Percentiles rank a stretch among this genome's conserved stretches.
phyloP scores from a whole-genome alignment of 208 protist species.

The Crithidia fasciculata region DNA sequence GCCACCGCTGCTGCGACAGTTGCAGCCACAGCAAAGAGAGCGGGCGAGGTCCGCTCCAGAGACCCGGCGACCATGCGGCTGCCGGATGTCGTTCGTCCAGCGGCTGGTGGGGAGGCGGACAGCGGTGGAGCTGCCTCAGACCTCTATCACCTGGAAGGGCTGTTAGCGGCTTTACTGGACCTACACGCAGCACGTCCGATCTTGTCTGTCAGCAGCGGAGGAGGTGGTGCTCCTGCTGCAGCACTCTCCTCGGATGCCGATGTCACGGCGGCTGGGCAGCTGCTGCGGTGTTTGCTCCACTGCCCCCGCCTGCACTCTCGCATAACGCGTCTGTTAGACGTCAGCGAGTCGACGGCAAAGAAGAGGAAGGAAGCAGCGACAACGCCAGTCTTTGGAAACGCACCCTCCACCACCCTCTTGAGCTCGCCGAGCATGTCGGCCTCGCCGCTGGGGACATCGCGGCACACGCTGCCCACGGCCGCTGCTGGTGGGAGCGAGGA shows the following conservation, averaged over 20 bases:
- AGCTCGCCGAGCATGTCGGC: background rate
- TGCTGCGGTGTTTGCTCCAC: constrained; percentile 23
- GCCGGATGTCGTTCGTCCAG: too few species aligned
- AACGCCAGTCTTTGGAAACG: background rate
- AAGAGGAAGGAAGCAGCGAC: background rate
- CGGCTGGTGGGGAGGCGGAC: too few species aligned
- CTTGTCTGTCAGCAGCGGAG: background rate
- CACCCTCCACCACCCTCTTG: constrained; percentile 3
- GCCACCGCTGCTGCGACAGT: background rate
- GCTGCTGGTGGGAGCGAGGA: background rate
- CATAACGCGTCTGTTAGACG: constrained; percentile 11
- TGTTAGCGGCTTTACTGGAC: constrained; percentile 22
- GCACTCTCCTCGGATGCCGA: constrained; percentile 3
- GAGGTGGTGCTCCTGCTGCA: background rate
- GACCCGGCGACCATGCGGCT: too few species aligned
- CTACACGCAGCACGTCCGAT: constrained; percentile 6
- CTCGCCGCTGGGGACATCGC: background rate
- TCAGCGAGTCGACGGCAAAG: background rate
- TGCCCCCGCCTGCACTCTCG: constrained; percentile 27
- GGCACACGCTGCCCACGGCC: background rate
- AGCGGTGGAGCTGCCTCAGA: too few species aligned
- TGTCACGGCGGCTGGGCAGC: constrained; percentile 16
- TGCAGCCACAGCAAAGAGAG: too few species aligned
- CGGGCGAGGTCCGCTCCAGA: too few species aligned
- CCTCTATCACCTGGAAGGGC: background rate